Base-by-base conservation (phyloP, 805 yeast genomes). In the Myxozyma neotropica region DNA sequence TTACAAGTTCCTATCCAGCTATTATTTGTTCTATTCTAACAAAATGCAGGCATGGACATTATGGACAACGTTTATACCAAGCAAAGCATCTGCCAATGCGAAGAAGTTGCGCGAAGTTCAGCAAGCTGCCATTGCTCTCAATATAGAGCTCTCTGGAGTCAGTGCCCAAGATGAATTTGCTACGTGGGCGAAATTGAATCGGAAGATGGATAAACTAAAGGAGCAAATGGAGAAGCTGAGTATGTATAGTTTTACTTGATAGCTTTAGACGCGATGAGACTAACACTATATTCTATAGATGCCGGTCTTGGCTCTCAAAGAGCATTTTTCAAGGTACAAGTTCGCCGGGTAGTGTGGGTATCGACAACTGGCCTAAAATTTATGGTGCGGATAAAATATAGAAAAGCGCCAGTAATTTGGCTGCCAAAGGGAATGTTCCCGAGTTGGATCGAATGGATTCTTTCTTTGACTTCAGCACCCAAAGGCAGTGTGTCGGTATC, bases 131-230 rank as follows among this genome's bases (percentile, higher is more conserved):
- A 70, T 72, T 15, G 72, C 74, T 19, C 69, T 83, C 23, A 77
- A 81, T 65, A 77, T 75, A 13, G 83, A 85, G 67, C 81, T 90
- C 61, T 77, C 82, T 31, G 63, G 78, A 1, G 81, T 91, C 8
- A 83, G 89, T 56, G 93, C 97, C 1, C 97, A 93, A 73, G 97
- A 94, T 71, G 85, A 94, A 69, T 94, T 93, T 72, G 97, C 97
- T 29, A 86, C 83, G 69, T 94, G 98, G 98, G 95, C 97, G 0
- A 90, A 90, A 72, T 78, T 92, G 63, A 92, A 90, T 69, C 81
- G 99, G 50, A 81, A 80, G 67, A 75, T 80, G 58, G 91, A 86
- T 65, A 79, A 81, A 59, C 69, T 88, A 51, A 77, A 79, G 45
- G 77, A 73, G 15, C 83, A 87, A 60, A 75, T 87, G 44, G 80